A percentile compares a stretch with the other conserved stretches of the same genome.
phyloP scores from a whole-genome alignment of 768 basidiomycete genomes.

The Russula virescens region DNA sequence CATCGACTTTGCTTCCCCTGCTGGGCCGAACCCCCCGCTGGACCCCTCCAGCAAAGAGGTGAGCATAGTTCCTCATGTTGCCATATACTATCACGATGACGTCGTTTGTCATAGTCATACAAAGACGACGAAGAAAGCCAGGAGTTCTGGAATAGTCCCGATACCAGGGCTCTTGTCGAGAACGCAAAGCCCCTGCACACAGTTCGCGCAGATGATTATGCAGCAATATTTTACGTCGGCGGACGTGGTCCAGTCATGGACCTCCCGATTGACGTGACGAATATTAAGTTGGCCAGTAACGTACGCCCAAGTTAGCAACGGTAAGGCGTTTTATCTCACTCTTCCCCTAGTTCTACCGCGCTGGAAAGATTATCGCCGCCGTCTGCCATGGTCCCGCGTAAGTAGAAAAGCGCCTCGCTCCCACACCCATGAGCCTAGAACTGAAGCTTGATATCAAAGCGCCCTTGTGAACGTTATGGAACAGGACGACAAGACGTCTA shows the following conservation, averaged over 20 bases:
- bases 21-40: conserved; percentile 61
- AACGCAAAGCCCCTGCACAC: conserved; percentile 56
- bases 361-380: conserved; percentile 60
- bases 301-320: conserved; percentile 30
- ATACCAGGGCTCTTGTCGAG: conserved; percentile 45
- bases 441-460: conserved; percentile 26
- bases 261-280: conserved; percentile 50
- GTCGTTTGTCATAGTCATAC: conserved; percentile 36
- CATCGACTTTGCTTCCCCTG: conserved; percentile 42
- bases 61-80: conserved; percentile 5
- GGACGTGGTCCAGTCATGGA: conserved; percentile 78
- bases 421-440: neutral
- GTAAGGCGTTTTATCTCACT: neutral
- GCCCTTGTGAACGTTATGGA: conserved; percentile 56
- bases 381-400: conserved; percentile 81
- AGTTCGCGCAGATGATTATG: conserved; percentile 56
- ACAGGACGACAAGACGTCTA: conserved; percentile 51
- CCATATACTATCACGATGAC: neutral
- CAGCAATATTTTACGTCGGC: conserved; percentile 72
- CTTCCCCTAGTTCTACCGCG: conserved; percentile 53
- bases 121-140: conserved; percentile 45
- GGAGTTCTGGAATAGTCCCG: conserved; percentile 54
- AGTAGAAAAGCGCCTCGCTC: conserved; percentile 27
- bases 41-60: conserved; percentile 54
- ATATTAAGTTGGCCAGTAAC: conserved; percentile 51